Base-by-base conservation (phyloP, 345 rosid genomes). In the Psidium friedrichsthalianum region DNA sequence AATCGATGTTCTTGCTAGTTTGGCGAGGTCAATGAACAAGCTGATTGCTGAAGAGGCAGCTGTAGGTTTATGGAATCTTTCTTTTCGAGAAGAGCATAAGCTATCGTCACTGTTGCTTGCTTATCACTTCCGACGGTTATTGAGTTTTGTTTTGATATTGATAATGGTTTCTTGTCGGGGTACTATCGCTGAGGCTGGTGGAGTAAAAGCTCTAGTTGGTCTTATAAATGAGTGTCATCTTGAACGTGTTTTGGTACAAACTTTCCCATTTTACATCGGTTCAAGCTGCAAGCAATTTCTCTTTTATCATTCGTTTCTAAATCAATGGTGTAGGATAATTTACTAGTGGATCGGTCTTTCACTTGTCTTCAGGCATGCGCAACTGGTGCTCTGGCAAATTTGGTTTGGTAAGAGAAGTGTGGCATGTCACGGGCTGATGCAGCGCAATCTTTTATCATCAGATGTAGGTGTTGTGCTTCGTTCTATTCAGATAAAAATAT, bases 311-410 rank as follows among this genome's bases (percentile, higher is more conserved):
- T 80, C 13, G n/a, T 82, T 86, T 55, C 55, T 32, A 1, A 25
- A 56, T 9, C 10, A 51, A 44, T 84, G 51, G 8, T 22, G 5
- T 58, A 42, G 25, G 76, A 40, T 85, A 47, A 20, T 53, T 22
- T 64, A 24, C 27, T 44, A 36, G 59, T 21, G 29, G 80, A 32
- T 82, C 52, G 80, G 85, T 21, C 76, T 82, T 21, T 83, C 27
- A 40, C 44, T 84, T 82, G 53, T 54, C 76, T 90, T 83, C 87
- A 94, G 98, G 95, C 92, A 90, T 94, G 98, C 82, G 95, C 96
- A 51, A 95, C 96, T 52, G 98, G 98, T 74, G 98, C 96, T 36
- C 90, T 94, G 85, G 98, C 98, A 80, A 95, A 95, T 93, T 90
- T 95, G 91, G 95, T 96, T 40, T 95, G 95, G 51, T 95, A 94